Conservation (phyloP, 2,329 filamentous ascomycete species). For the Chaetomium olivaceum region DNA sequence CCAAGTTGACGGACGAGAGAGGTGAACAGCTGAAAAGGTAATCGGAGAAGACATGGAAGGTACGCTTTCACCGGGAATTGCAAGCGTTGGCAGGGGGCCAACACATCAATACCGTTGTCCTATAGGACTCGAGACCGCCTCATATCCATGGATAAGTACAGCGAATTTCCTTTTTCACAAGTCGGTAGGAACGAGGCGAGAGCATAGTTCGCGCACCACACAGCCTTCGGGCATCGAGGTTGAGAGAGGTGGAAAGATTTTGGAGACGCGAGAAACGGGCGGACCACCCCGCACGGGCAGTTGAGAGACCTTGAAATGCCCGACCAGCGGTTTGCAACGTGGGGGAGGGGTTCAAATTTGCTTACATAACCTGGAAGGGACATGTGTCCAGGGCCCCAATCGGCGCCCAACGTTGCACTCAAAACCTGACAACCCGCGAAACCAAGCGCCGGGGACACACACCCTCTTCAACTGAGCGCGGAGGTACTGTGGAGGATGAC, state of each 20-base stretch:
- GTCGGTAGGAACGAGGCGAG: constrained; percentile 3
- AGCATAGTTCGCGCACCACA: constrained; percentile 19
- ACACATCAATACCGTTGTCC: not conserved
- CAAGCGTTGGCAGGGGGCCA: not conserved
- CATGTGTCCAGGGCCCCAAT: not conserved
- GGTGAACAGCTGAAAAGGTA: not conserved
- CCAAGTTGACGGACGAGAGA: no score
- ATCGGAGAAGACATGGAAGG: not conserved
- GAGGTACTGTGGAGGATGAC: not conserved
- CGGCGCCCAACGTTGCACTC: not conserved
- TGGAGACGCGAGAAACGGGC: not conserved
- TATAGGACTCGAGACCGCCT: not conserved
- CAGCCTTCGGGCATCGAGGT: not conserved
- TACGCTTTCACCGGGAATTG: not conserved
- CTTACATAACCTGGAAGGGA: no score
- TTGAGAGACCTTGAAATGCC: no score
- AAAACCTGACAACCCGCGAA: no score
- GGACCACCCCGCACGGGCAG: not conserved
- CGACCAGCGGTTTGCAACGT: not conserved
- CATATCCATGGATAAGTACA: not conserved
- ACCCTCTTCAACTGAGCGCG: not conserved
- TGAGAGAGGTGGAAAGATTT: not conserved
- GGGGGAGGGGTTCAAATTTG: not conserved
- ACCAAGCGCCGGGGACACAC: not conserved
- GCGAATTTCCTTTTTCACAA: not conserved